Percentiles rank a stretch among this genome's conserved stretches.
Evolutionary conservation across 2,329 filamentous ascomycete species (phyloP).

Genomic region (Cladobotryum mycophilum): DNA sequence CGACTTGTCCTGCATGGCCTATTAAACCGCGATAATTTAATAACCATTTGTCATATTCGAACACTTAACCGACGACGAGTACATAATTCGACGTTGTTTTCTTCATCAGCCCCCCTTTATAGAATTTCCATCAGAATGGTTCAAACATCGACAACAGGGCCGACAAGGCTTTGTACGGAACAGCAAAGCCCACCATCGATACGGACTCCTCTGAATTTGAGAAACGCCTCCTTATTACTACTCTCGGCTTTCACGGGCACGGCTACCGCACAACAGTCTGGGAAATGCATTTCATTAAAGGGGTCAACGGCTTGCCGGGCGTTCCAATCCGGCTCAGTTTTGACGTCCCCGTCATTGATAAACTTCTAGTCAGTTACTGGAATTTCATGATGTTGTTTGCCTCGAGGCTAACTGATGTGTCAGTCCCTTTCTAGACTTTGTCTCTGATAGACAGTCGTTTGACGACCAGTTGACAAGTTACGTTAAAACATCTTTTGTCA

Average conservation of each 20-base stretch:
- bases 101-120: not conserved
- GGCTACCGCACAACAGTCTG: slow-evolving; percentile 29
- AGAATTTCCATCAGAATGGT: slow-evolving; percentile 2
- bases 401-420: not conserved
- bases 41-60: too few species aligned
- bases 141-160: slow-evolving; percentile 3
- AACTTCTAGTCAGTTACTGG: slow-evolving; percentile 55
- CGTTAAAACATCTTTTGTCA: slow-evolving; percentile 67
- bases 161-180: slow-evolving; percentile 7
- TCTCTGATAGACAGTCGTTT: slow-evolving; percentile 70
- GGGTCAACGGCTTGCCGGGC: slow-evolving; percentile 66
- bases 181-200: slow-evolving; percentile 7
- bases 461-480: slow-evolving; percentile 69
- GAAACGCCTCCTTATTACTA: slow-evolving; percentile 19
- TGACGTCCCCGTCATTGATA: slow-evolving; percentile 51
- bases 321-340: slow-evolving; percentile 66
- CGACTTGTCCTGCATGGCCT: slow-evolving; percentile 1
- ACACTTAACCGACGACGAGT: not conserved
- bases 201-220: slow-evolving; percentile 16
- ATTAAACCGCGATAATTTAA: not conserved
- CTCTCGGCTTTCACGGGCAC: slow-evolving; percentile 23
- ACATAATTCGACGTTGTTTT: not conserved
- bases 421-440: slow-evolving; percentile 80
- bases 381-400: not conserved
- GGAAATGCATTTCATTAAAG: slow-evolving; percentile 58